Percentiles rank a stretch among this genome's conserved stretches.
These are phyloP conservation scores for Adansonia rubrostipa DNA, from an alignment of 441 rosid genomes.

Conservation along the genomic window DNA sequence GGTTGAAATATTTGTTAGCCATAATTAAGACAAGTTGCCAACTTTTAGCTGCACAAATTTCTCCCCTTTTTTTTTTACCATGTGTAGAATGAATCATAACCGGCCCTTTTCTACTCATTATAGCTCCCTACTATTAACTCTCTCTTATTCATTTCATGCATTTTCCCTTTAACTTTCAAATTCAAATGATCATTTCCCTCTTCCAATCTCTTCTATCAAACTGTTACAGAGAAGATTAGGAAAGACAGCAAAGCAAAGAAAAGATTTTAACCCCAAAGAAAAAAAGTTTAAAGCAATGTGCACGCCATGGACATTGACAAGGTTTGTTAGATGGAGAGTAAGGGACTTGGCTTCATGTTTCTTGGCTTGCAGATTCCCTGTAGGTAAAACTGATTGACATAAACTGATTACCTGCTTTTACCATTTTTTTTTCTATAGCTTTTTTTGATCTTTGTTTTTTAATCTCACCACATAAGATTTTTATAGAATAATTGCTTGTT, in stretches of 20 bases:
- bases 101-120: conserved; percentile 29
- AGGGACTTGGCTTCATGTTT: conserved; percentile 71
- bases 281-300: conserved; percentile 34
- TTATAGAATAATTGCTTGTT: too few species aligned
- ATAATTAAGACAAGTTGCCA: conserved; percentile 23
- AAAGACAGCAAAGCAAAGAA: neutral
- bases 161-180: conserved; percentile 36
- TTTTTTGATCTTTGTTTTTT: neutral
- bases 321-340: conserved; percentile 60
- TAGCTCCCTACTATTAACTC: conserved; percentile 30
- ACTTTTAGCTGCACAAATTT: conserved; percentile 26
- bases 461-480: too few species aligned
- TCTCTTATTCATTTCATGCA: conserved; percentile 30
- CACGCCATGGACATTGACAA: conserved; percentile 52
- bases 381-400: conserved; percentile 31
- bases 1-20: neutral
- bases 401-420: neutral
- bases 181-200: conserved; percentile 44
- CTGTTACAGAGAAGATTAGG: neutral
- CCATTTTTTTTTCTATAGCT: neutral
- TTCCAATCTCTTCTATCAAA: conserved; percentile 15
- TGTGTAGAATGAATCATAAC: conserved; percentile 27
- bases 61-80: conserved; percentile 33
- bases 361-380: conserved; percentile 55
- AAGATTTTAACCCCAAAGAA: too few species aligned